Conservation (phyloP, 306 rosid species). For the Citrullus amarus region DNA sequence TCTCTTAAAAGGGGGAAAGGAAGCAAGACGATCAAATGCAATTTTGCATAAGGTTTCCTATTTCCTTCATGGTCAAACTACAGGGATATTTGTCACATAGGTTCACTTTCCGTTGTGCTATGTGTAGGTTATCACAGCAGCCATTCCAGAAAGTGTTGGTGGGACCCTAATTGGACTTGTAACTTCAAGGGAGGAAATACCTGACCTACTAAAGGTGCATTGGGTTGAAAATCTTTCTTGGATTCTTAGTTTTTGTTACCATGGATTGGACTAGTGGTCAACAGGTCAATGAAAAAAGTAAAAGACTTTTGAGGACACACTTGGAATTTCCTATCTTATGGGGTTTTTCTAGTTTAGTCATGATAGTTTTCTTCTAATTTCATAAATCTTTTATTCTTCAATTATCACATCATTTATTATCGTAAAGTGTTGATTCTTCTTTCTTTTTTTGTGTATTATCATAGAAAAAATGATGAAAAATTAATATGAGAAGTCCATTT, state of each 20-base stretch:
- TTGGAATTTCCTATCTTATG: neutral
- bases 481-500: neutral
- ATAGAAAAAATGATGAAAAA: neutral
- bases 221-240: neutral
- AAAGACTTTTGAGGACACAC: neutral
- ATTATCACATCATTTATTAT: neutral
- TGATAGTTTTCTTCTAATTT: neutral
- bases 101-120: conserved; percentile 9
- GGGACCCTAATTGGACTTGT: conserved; percentile 84
- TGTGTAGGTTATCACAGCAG: conserved; percentile 64
- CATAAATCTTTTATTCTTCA: neutral
- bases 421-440: neutral
- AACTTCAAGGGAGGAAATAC: conserved; percentile 94
- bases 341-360: neutral
- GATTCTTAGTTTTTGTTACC: conserved; percentile 12
- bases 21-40: conserved; percentile 89
- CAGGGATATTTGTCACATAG: neutral
- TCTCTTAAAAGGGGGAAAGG: conserved; percentile 98
- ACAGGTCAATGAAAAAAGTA: neutral
- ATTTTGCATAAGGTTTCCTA: conserved; percentile 68
- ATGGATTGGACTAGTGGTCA: neutral
- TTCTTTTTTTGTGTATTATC: neutral
- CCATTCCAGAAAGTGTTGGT: conserved; percentile 85
- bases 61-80: conserved; percentile 8
- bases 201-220: conserved; percentile 77